phyloP scores from a whole-genome alignment of 2,329 filamentous ascomycete species.

The Nannizziopsis arthrosporioides region DNA sequence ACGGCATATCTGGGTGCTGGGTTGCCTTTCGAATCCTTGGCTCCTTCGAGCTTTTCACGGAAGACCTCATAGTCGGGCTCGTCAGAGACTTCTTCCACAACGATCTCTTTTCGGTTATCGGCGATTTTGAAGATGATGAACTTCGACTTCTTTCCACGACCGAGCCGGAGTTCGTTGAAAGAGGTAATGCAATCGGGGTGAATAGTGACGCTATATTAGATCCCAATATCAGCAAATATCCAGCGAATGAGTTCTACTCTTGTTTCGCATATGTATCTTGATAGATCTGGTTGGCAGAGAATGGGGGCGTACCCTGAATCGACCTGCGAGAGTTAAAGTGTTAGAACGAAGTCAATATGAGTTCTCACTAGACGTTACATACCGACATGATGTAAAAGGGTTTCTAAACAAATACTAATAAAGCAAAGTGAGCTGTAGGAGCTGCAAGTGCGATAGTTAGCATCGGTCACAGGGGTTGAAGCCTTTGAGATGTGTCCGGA shows the following conservation, averaged over 20 bases:
- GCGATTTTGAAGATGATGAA: slow-evolving; percentile 44
- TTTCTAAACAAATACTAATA: background rate
- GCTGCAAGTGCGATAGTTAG: background rate
- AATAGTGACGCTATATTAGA: slow-evolving; percentile 32
- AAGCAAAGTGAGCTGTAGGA: background rate
- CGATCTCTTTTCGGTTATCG: slow-evolving; percentile 40
- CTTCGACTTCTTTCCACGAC: slow-evolving; percentile 32
- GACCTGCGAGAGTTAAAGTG: slow-evolving; percentile 4
- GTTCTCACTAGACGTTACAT: background rate
- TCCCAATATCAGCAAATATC: background rate
- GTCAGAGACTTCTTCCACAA: slow-evolving; percentile 36
- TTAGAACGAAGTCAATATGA: background rate
- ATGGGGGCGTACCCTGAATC: slow-evolving; percentile 13
- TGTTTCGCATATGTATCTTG: background rate
- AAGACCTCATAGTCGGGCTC: slow-evolving; percentile 40
- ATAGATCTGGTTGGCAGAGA: background rate
- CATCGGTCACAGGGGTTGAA: background rate
- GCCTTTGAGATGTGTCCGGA: background rate
- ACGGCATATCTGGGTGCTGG: slow-evolving; percentile 39
- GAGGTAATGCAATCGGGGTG: slow-evolving; percentile 36
- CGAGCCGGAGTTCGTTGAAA: slow-evolving; percentile 40
- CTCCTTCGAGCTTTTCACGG: slow-evolving; percentile 34
- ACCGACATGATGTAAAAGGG: slow-evolving; percentile 9
- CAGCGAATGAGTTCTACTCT: background rate
- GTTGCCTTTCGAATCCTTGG: slow-evolving; percentile 34